Conservation (phyloP, 2,329 filamentous ascomycete genomes). For the Neofusicoccum sp. region DNA sequence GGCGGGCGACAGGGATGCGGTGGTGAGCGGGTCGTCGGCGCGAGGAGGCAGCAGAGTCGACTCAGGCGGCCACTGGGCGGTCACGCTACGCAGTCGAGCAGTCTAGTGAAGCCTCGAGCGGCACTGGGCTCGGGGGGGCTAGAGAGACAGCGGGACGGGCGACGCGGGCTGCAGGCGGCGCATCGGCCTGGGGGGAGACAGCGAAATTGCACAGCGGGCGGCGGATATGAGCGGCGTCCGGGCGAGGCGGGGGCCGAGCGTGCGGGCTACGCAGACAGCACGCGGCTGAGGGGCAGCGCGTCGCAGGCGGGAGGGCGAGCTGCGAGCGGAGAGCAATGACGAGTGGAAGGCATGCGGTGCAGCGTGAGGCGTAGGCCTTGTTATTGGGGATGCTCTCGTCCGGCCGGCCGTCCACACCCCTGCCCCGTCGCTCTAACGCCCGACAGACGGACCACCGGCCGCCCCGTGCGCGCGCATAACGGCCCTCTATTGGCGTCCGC, state of each 20-base stretch:
- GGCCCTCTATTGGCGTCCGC: slow-evolving; percentile 10
- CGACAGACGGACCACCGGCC: background rate
- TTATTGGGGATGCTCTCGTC: slow-evolving; percentile 8
- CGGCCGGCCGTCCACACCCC: slow-evolving; percentile 1
- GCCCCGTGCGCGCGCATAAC: slow-evolving; percentile 9
- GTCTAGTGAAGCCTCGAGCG: slow-evolving; percentile 8
- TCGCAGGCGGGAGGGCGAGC: background rate
- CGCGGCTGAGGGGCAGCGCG: background rate
- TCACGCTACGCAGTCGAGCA: background rate
- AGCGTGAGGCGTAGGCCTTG: slow-evolving; percentile 1
- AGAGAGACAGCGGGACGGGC: slow-evolving; percentile 9
- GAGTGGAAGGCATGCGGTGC: background rate
- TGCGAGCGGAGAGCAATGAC: background rate
- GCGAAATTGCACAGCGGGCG: slow-evolving; percentile 13
- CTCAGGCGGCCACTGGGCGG: slow-evolving; percentile 1
- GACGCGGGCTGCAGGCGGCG: background rate
- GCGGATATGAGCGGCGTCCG: slow-evolving; percentile 13
- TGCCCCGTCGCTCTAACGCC: slow-evolving; percentile 7
- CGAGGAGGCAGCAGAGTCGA: slow-evolving; percentile 7
- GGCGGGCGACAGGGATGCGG: slow-evolving; percentile 14
- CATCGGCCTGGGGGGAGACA: slow-evolving; percentile 8
- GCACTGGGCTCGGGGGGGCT: slow-evolving; percentile 2
- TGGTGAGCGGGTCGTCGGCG: slow-evolving; percentile 4
- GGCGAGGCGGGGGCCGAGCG: background rate
- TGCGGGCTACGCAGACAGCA: background rate